phyloP scores from a whole-genome alignment of 2,329 filamentous ascomycete genomes.

The Pyrenochaeta sp. region DNA sequence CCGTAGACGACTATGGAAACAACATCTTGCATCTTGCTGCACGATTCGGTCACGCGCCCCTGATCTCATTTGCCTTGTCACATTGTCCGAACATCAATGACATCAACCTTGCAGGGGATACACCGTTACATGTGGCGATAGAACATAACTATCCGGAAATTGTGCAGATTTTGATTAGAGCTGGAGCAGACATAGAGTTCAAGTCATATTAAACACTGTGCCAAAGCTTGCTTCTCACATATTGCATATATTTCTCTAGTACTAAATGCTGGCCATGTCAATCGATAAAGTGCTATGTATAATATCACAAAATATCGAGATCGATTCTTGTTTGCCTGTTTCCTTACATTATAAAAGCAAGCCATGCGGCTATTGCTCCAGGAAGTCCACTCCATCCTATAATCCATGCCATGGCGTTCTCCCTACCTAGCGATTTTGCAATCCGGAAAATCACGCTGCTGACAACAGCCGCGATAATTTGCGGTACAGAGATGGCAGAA shows the following conservation, averaged over 20 bases:
- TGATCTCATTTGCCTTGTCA: constrained; percentile 4
- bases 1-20: constrained; percentile 2
- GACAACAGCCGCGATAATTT: constrained; percentile 20
- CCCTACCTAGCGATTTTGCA: neutral
- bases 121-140: constrained; percentile 13
- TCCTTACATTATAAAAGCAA: neutral
- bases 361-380: neutral
- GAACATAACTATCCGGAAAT: constrained; percentile 7
- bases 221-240: too few relatives aligned
- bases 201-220: neutral
- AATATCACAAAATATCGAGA: too few relatives aligned
- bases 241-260: too few relatives aligned
- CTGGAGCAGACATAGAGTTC: constrained; percentile 6
- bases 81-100: constrained; percentile 4
- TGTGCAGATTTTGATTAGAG: constrained; percentile 7
- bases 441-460: neutral
- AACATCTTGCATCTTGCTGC: constrained; percentile 6
- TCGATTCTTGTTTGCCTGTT: too few relatives aligned
- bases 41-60: neutral
- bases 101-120: constrained; percentile 7
- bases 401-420: neutral
- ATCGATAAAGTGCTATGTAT: too few relatives aligned
- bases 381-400: neutral
- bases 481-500: constrained; percentile 22
- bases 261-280: too few relatives aligned